These are phyloP conservation scores for Sinapis alba DNA, from an alignment of 441 rosid species.

Conservation along the genomic window DNA sequence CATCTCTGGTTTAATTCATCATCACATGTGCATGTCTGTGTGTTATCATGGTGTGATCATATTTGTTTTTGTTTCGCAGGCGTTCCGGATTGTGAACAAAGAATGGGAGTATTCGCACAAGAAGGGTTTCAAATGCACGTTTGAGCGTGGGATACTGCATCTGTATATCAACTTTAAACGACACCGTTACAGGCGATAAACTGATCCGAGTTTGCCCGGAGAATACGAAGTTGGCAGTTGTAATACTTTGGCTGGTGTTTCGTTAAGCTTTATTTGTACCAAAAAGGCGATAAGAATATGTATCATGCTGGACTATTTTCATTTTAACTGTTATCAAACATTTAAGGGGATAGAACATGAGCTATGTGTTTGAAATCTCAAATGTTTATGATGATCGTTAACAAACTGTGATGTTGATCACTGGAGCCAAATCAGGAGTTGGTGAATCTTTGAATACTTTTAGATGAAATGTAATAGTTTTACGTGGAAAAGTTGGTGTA, in stretches of 20 bases:
- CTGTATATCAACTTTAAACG: constrained; percentile 93
- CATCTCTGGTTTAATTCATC: background rate
- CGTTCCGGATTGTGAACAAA: constrained; percentile 84
- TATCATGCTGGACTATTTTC: background rate
- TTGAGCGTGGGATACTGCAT: constrained; percentile 92
- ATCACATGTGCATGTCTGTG: background rate
- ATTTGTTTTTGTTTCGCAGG: constrained; percentile 45
- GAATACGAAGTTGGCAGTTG: constrained; percentile 1
- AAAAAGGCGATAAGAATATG: background rate
- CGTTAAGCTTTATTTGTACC: constrained; percentile 17
- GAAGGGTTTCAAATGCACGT: constrained; percentile 94
- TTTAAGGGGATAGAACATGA: background rate
- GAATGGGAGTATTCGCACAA: constrained; percentile 98
- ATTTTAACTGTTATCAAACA: background rate
- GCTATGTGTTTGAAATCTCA: background rate
- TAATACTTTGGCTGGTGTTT: constrained; percentile 19
- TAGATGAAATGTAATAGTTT: background rate
- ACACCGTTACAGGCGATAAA: constrained; percentile 78
- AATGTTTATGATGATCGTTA: background rate
- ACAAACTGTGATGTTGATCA: background rate
- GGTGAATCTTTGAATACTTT: background rate
- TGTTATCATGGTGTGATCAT: background rate
- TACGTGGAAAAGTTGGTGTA: constrained; percentile 12
- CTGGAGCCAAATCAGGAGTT: background rate
- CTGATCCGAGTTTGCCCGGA: constrained; percentile 17